Percentiles rank a stretch among this genome's conserved stretches.
phyloP scores from a whole-genome alignment of 2,329 filamentous ascomycete genomes.

The Gremmenia infestans region DNA sequence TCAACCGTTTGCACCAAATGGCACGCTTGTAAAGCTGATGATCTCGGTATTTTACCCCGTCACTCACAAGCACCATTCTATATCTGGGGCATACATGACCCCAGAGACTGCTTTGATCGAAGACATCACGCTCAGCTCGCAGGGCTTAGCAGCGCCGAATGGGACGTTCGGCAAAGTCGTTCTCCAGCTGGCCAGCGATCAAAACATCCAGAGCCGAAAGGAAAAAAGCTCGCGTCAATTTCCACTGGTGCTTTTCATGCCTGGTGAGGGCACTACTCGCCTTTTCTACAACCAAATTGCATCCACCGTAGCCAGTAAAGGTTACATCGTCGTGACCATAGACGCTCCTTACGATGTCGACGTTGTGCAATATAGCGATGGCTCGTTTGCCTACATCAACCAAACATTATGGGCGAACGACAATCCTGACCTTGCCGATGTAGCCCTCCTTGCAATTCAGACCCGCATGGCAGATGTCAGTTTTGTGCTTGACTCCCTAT shows the following conservation, averaged over 20 bases:
- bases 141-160: too few relatives aligned
- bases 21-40: too few relatives aligned
- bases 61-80: too few relatives aligned
- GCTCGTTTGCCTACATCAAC: conserved; percentile 9
- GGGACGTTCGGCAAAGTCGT: too few relatives aligned
- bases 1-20: conserved; percentile 9
- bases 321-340: conserved; percentile 33
- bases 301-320: conserved; percentile 31
- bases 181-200: too few relatives aligned
- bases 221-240: neutral
- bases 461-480: conserved; percentile 21
- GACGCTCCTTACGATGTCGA: conserved; percentile 35
- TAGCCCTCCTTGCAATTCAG: conserved; percentile 10
- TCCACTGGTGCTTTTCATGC: conserved; percentile 33
- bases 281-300: conserved; percentile 30
- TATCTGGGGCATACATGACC: too few relatives aligned
- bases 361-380: conserved; percentile 33
- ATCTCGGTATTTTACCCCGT: too few relatives aligned
- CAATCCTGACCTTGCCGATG: too few relatives aligned
- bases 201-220: too few relatives aligned
- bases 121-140: too few relatives aligned
- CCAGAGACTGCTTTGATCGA: too few relatives aligned
- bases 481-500: conserved; percentile 24
- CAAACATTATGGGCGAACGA: conserved; percentile 15
- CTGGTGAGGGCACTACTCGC: conserved; percentile 27